phyloP scores from a whole-genome alignment of 495 filamentous ascomycete genomes.

The Letharia columbiana region DNA sequence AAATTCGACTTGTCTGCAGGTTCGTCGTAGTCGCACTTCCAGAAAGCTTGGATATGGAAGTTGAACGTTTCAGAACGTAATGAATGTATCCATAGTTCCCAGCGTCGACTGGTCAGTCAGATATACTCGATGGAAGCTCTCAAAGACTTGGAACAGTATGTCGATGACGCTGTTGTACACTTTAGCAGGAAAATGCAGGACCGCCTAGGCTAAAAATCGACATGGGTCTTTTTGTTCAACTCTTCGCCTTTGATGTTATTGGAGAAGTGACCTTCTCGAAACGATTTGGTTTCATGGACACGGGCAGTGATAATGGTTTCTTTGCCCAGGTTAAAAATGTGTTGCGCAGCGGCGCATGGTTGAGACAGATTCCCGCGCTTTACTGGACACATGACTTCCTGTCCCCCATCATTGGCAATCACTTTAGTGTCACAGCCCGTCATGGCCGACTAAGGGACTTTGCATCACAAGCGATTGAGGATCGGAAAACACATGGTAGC shows the following conservation, averaged over 20 bases:
- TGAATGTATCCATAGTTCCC: slow-evolving; percentile 27
- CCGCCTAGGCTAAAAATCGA: slow-evolving; percentile 21
- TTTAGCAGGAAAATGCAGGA: slow-evolving; percentile 27
- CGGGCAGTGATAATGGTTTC: slow-evolving; percentile 40
- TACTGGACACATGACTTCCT: slow-evolving; percentile 29
- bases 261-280: slow-evolving; percentile 35
- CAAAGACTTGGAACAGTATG: slow-evolving; percentile 27
- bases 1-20: slow-evolving; percentile 31
- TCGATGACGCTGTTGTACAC: slow-evolving; percentile 26
- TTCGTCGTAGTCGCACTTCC: not conserved
- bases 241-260: slow-evolving; percentile 32
- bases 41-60: not conserved
- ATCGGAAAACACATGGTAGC: slow-evolving; percentile 4
- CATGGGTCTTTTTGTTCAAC: slow-evolving; percentile 30
- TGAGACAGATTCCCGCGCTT: slow-evolving; percentile 28
- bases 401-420: slow-evolving; percentile 24
- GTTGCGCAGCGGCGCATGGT: slow-evolving; percentile 27
- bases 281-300: slow-evolving; percentile 48
- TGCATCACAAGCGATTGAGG: slow-evolving; percentile 23
- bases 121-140: slow-evolving; percentile 30
- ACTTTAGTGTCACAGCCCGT: slow-evolving; percentile 27
- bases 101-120: slow-evolving; percentile 27
- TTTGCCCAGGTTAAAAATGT: slow-evolving; percentile 26
- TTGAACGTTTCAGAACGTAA: slow-evolving; percentile 21
- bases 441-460: slow-evolving; percentile 29